phyloP scores from a whole-genome alignment of 768 basidiomycete genomes.

The Atractiella rhizophila region DNA sequence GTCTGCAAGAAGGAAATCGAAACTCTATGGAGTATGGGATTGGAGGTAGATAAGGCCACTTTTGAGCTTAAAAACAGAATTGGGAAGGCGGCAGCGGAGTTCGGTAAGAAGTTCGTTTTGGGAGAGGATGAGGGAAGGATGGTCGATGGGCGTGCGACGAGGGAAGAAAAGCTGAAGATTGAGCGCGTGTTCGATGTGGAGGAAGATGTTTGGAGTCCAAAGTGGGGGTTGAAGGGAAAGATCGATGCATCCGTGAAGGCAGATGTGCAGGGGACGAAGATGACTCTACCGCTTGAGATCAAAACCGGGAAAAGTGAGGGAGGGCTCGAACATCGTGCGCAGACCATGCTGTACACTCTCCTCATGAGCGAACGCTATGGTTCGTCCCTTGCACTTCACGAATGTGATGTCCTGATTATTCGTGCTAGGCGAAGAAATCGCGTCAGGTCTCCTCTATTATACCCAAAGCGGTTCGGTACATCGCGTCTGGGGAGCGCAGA shows the following conservation, averaged over 20 bases:
- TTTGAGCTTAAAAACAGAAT: neutral
- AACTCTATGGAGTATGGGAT: conserved; percentile 7
- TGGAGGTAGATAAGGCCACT: conserved; percentile 2
- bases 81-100: too few relatives aligned
- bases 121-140: too few relatives aligned
- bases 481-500: conserved; percentile 46
- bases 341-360: conserved; percentile 89
- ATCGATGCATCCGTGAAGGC: conserved; percentile 68
- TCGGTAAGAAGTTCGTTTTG: too few relatives aligned
- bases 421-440: conserved; percentile 36
- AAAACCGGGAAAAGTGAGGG: conserved; percentile 66
- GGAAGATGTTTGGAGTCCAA: conserved; percentile 93
- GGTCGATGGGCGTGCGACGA: neutral
- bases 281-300: conserved; percentile 54
- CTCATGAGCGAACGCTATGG: conserved; percentile 70
- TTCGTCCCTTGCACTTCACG: conserved; percentile 12
- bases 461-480: conserved; percentile 74
- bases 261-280: conserved; percentile 29
- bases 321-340: conserved; percentile 78
- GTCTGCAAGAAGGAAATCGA: conserved; percentile 17
- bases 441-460: conserved; percentile 71
- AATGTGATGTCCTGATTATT: neutral
- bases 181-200: conserved; percentile 39
- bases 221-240: conserved; percentile 84
- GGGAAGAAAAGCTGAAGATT: conserved; percentile 18